Conservation (phyloP, 1,284 basidiomycete species). For the Erythrobasidium hasegawianum region DNA sequence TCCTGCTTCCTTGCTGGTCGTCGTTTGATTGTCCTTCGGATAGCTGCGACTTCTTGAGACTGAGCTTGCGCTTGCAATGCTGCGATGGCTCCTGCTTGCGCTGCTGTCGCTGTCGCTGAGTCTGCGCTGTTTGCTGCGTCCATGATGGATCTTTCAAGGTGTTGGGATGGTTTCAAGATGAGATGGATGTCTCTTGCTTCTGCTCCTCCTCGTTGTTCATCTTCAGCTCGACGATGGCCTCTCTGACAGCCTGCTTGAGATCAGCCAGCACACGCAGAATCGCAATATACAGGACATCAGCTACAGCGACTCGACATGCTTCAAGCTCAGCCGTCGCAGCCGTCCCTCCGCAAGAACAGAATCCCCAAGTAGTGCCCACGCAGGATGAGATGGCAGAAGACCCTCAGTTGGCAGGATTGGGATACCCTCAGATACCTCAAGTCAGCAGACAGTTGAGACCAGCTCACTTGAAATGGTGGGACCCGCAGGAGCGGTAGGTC, state of each 20-base stretch:
- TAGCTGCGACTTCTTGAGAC: background rate
- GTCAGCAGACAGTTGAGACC: constrained; percentile 39
- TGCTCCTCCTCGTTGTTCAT: too few species aligned
- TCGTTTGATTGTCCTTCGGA: constrained; percentile 40
- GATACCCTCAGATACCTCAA: constrained; percentile 40
- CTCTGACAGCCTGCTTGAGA: background rate
- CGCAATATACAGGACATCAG: background rate
- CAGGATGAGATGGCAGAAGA: constrained; percentile 40
- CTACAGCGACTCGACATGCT: background rate
- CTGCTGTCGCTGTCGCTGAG: background rate
- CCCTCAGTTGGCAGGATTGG: constrained; percentile 41
- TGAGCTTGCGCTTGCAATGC: background rate
- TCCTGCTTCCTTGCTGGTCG: constrained; percentile 54
- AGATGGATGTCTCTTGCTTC: background rate
- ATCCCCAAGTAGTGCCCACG: constrained; percentile 31
- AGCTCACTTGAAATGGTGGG: constrained; percentile 40
- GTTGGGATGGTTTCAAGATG: too few species aligned
- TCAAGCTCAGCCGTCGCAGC: constrained; percentile 1
- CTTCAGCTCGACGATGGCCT: too few species aligned
- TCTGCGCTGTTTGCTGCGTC: too few species aligned
- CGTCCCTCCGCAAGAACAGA: constrained; percentile 32
- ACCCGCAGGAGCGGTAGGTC: constrained; percentile 43
- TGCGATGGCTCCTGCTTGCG: constrained; percentile 5
- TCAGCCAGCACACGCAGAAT: background rate
- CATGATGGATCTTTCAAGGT: too few species aligned